Evolutionary conservation across 345 rosid species (phyloP).

Genomic region (Trapa bicornis): DNA sequence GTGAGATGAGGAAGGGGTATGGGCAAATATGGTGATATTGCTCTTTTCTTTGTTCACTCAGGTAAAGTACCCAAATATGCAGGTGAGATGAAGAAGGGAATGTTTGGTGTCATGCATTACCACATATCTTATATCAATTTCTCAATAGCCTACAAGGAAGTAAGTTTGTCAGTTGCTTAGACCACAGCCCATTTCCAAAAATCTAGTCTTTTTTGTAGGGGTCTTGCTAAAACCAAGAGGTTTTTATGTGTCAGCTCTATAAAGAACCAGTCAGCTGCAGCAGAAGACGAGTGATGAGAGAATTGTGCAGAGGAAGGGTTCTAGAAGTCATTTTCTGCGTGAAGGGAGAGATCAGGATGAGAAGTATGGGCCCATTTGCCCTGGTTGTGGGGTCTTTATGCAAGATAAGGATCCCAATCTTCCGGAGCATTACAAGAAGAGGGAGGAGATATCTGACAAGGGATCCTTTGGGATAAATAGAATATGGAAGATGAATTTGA

Average conservation of each 20-base stretch:
- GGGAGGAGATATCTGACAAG: slow-evolving; percentile 20
- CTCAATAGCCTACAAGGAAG: too few species aligned
- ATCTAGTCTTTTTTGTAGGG: slow-evolving; percentile 1
- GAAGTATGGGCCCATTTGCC: slow-evolving; percentile 53
- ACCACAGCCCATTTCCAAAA: slow-evolving; percentile 2
- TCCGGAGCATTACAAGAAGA: slow-evolving; percentile 62
- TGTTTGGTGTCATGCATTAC: too few species aligned
- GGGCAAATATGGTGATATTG: too few species aligned
- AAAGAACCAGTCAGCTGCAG: slow-evolving; percentile 26
- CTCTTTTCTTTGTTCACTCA: too few species aligned
- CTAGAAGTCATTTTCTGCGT: slow-evolving; percentile 28
- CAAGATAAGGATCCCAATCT: slow-evolving; percentile 59
- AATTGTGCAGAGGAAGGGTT: slow-evolving; percentile 21
- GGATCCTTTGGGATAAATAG: slow-evolving; percentile 14
- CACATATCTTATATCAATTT: too few species aligned
- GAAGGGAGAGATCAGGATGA: slow-evolving; percentile 85
- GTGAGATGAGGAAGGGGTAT: too few species aligned
- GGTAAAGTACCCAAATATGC: too few species aligned
- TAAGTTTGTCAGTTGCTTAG: background rate
- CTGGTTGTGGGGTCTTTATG: slow-evolving; percentile 93
- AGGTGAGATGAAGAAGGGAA: too few species aligned
- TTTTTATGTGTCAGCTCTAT: slow-evolving; percentile 23
- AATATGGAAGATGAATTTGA: slow-evolving; percentile 12
- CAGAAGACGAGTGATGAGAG: slow-evolving; percentile 20
- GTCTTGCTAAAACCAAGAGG: slow-evolving; percentile 15